Conservation (phyloP, 169 alveolate genomes). For the Plasmodium coatneyi region DNA sequence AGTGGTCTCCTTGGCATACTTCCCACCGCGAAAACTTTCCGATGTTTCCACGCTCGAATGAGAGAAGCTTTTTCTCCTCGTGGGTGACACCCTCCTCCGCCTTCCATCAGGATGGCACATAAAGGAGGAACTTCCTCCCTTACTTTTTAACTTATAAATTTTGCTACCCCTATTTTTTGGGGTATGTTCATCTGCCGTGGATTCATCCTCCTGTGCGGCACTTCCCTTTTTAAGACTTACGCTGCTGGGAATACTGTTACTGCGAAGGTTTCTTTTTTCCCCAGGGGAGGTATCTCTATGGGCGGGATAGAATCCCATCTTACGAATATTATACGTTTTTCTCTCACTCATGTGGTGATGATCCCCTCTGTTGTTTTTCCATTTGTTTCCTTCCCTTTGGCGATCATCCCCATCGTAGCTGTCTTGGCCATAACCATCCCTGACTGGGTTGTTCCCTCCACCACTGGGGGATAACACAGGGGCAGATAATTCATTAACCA, state of each 20-base stretch:
- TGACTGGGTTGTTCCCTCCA: not conserved
- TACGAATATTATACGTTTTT: not conserved
- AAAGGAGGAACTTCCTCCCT: not conserved
- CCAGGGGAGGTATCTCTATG: not conserved
- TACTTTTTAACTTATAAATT: conserved; percentile 6
- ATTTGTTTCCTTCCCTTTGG: not conserved
- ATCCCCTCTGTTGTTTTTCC: not conserved
- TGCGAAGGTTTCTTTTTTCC: not conserved
- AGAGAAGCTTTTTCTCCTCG: not conserved
- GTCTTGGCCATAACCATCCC: not conserved
- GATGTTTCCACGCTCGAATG: not conserved
- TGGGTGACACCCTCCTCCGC: not conserved
- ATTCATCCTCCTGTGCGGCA: not conserved
- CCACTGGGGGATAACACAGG: not conserved
- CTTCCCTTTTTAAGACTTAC: conserved; percentile 5
- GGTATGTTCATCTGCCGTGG: not conserved
- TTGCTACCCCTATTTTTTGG: not conserved
- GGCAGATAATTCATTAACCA: not conserved
- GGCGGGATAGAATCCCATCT: not conserved
- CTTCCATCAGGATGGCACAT: not conserved
- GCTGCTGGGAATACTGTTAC: not conserved
- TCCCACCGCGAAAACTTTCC: not conserved
- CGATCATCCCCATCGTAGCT: not conserved
- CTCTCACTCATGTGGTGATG: not conserved
- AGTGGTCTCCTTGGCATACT: not conserved